Conservation (phyloP, 1,284 basidiomycete species). For the Bjerkandera adusta region DNA sequence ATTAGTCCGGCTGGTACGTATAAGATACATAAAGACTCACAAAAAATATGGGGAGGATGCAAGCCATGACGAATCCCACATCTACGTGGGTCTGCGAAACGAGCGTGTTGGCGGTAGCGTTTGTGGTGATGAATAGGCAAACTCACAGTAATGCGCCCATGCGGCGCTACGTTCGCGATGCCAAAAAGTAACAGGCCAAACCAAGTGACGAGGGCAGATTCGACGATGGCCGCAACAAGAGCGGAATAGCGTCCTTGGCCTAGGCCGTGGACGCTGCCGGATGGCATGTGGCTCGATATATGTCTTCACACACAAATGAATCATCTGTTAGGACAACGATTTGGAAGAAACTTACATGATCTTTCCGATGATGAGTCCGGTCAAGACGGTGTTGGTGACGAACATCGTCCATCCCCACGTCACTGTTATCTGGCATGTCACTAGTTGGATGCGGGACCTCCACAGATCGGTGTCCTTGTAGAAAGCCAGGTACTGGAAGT, state of each 20-base stretch:
- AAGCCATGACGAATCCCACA: neutral
- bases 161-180: slow-evolving; percentile 1
- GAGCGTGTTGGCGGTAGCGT: neutral
- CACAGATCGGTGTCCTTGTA: neutral
- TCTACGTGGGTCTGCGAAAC: neutral
- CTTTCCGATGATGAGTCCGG: neutral
- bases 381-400: slow-evolving; percentile 1
- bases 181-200: slow-evolving; percentile 1
- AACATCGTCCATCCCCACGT: slow-evolving; percentile 1
- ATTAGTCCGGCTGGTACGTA: neutral
- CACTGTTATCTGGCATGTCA: neutral
- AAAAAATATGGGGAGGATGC: slow-evolving; percentile 3
- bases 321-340: neutral
- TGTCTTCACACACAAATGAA: neutral
- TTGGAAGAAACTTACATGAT: neutral
- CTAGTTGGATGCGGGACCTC: neutral
- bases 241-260: neutral
- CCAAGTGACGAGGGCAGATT: slow-evolving; percentile 6
- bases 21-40: neutral
- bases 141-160: slow-evolving; percentile 3
- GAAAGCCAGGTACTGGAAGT: neutral
- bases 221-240: neutral
- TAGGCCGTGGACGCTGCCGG: neutral
- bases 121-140: neutral
- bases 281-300: neutral